Base-by-base conservation (phyloP, 805 yeast genomes). In the Starmera amethionina region DNA sequence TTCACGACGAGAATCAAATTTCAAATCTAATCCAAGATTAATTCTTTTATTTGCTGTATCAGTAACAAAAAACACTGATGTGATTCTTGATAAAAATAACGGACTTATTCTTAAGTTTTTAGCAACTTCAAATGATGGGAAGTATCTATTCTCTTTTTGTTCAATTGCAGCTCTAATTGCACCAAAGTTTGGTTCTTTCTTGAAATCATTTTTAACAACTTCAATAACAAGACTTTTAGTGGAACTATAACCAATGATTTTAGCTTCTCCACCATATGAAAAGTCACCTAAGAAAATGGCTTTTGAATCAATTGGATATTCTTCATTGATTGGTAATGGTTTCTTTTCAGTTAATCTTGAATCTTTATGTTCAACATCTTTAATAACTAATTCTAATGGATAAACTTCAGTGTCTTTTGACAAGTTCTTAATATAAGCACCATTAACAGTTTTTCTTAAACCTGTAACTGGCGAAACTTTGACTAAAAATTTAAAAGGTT, bases 301-400 rank as follows among this genome's bases (percentile, higher is more conserved):
- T 39, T 77, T 74, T 0, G 83, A 71, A 13, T 73, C 80, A 4
- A 71, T 40, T 15, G 97, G 97, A 60, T 73, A 93, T 58, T 90
- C 97, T 46, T 84, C 76, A 8, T 77, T 80, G 42, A 93, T 67
- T 7, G 96, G 87, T 31, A 75, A 54, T 3, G 97, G 86, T 2
- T 80, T 76, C 46, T 78, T 76, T 51, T 86, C 87, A 29, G 64
- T 61, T 55, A 66, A 86, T 56, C 99, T 73, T 47, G 64, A 67
- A 58, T 93, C 99, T 47, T 75, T 75, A 55, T 86, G 76, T 18
- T 64, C 63, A 25, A 93, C 88, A 27, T 70, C 68, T 41, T 83
- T 84, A 12, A 93, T 94, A 50, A 88, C 68, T 30, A 87, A 61
- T 59, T 88, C 95, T 36, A 82, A 60, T n/a, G 98, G 96, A 51